Base-by-base conservation (phyloP, 768 basidiomycete species). In the Dentipellis sp. region DNA sequence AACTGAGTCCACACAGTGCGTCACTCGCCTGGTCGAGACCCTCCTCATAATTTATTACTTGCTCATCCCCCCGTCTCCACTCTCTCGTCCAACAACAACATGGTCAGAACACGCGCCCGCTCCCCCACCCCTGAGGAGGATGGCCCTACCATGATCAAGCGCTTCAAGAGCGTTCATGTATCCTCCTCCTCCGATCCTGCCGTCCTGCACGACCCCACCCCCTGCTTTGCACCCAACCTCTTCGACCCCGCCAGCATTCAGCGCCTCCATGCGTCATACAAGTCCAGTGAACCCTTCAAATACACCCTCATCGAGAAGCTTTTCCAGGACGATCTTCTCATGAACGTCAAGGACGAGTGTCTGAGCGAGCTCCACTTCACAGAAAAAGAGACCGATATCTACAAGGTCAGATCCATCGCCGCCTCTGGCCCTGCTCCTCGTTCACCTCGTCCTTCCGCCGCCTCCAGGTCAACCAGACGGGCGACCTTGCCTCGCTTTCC, bases 341-440 rank as follows among this genome's bases (percentile, higher is more conserved):
- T 76, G 64, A 78, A 78, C 35, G 92, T 92, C 58, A 88, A 90
- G 71, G 86, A 92, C 63, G 92, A 94, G 69, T 91, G 89, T 62
- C 70, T 88, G 55, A 71, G 74, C 52, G 82, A 92, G 65, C 78
- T 94, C 58, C 84, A 77, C 68, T 93, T 94, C 67, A 80, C 87
- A 3, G 86, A 93, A 74, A 98, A 97, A 73, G 91, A 97, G 76
- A 98, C 95, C 2, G 95, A 98, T 66, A 98, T 98, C 62, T 98
- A 97, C 82, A 93, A 91, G 84, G 91, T 88, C 58, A 57, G 73
- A 17, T 16, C 8, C 40, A 8, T 21, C 12, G 22, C 40, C 45
- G 4, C 29, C 1, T 36, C n/a, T 19, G 11, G 53, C 29, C 39
- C n/a, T 16, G 14, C 10, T 17, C 10, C 8, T 14, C 40, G 34